Evolutionary conservation across 306 rosid genomes (phyloP).

Genomic region (Fragaria ananassa): DNA sequence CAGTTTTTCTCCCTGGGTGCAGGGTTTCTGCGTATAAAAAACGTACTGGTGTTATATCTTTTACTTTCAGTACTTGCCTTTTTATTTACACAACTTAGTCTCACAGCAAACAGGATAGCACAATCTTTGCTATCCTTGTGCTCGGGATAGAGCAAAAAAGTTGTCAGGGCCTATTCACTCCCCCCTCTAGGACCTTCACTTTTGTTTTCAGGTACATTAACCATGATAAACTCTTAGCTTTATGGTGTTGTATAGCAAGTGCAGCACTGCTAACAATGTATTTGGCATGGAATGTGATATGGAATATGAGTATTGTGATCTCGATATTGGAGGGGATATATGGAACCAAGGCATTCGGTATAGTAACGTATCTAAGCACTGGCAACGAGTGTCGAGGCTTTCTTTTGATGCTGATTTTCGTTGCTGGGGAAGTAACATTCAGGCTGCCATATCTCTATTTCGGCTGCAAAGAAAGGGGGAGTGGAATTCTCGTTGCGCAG

Average conservation of each 20-base stretch:
- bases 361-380: constrained; percentile 38
- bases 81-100: too few species aligned
- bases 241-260: constrained; percentile 20
- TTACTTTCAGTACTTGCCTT: too few species aligned
- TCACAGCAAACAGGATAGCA: too few species aligned
- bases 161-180: too few species aligned
- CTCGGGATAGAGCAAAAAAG: too few species aligned
- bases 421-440: constrained; percentile 36
- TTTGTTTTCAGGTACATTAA: neutral
- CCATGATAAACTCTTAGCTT: neutral
- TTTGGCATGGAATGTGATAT: constrained; percentile 50
- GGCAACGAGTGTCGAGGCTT: constrained; percentile 41
- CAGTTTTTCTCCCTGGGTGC: too few species aligned
- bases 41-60: too few species aligned
- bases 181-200: too few species aligned
- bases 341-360: constrained; percentile 42
- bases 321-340: constrained; percentile 46
- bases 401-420: constrained; percentile 50
- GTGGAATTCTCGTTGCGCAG: constrained; percentile 26
- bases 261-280: constrained; percentile 31
- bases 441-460: constrained; percentile 36
- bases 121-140: too few species aligned
- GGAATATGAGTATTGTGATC: constrained; percentile 58
- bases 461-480: constrained; percentile 35
- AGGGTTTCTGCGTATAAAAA: too few species aligned